Evolutionary conservation across 2,329 filamentous ascomycete genomes (phyloP).

Genomic region (Aspergillus sp.): DNA sequence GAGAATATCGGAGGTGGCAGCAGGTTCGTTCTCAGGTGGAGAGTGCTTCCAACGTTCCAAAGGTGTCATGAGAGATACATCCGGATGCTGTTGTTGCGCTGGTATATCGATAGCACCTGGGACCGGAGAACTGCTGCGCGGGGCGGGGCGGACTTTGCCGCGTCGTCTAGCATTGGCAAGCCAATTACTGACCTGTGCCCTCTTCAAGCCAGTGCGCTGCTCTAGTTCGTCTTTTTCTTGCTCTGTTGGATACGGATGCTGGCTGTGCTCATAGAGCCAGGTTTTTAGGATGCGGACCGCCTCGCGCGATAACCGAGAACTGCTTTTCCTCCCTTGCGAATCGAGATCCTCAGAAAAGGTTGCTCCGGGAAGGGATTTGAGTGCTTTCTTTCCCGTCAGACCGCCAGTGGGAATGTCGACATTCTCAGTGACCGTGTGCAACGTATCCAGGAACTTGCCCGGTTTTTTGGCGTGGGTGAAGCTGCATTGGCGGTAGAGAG

Average conservation of each 20-base stretch:
- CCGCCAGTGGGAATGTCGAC: slow-evolving; percentile 33
- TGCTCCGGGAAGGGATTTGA: slow-evolving; percentile 37
- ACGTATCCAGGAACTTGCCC: slow-evolving; percentile 39
- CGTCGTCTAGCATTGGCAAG: slow-evolving; percentile 82
- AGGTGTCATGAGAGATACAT: slow-evolving; percentile 54
- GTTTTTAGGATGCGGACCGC: slow-evolving; percentile 76
- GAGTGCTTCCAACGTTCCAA: slow-evolving; percentile 66
- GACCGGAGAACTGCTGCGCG: slow-evolving; percentile 65
- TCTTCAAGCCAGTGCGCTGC: slow-evolving; percentile 71
- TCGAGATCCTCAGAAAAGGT: slow-evolving; percentile 32
- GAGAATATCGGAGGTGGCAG: slow-evolving; percentile 59
- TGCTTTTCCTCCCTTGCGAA: slow-evolving; percentile 55
- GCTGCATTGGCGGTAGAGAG: slow-evolving; percentile 44
- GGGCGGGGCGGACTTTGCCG: slow-evolving; percentile 65
- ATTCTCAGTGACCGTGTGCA: slow-evolving; percentile 42
- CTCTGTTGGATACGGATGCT: slow-evolving; percentile 83
- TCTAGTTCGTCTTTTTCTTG: slow-evolving; percentile 79
- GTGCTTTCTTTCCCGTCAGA: slow-evolving; percentile 34
- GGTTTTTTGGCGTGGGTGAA: slow-evolving; percentile 39
- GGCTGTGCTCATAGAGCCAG: slow-evolving; percentile 75
- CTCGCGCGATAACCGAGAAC: slow-evolving; percentile 72
- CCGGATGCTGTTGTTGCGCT: slow-evolving; percentile 41
- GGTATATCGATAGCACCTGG: slow-evolving; percentile 72
- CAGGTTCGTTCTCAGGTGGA: slow-evolving; percentile 66
- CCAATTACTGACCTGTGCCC: slow-evolving; percentile 86